Percentiles rank a stretch among this genome's conserved stretches.
phyloP scores from a whole-genome alignment of 225 moss, liverwort and hornwort species.

The Antitrichia curtipendula region DNA sequence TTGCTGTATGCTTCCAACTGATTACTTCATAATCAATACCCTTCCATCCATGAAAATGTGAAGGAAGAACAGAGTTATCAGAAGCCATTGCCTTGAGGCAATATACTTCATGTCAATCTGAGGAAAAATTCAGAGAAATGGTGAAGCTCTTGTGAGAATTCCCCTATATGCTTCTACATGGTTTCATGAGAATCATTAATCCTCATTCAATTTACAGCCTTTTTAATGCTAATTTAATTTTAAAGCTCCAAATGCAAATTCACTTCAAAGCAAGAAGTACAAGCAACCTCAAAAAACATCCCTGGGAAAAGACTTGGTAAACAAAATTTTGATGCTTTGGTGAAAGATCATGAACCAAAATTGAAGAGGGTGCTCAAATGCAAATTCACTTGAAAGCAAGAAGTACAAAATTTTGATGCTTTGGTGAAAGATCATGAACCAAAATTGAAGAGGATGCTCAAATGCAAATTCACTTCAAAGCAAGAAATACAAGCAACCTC shows the following conservation, averaged over 20 bases:
- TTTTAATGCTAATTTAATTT: fast-evolving
- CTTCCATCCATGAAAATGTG: no score
- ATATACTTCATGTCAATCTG: neutral
- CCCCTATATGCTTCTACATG: fast-evolving
- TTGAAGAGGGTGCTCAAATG: no score
- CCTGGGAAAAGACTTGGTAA: neutral
- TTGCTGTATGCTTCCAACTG: no score
- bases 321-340: neutral
- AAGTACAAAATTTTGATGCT: no score
- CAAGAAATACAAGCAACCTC: neutral
- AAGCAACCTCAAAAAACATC: neutral
- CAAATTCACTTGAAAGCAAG: no score
- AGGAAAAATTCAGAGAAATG: no score
- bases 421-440: neutral
- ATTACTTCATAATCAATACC: neutral
- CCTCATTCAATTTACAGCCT: neutral
- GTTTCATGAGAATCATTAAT: neutral
- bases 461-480: no score
- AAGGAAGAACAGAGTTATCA: neutral
- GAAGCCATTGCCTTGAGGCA: neutral
- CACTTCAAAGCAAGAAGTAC: no score
- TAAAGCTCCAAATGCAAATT: neutral
- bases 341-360: neutral
- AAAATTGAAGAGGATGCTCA: no score
- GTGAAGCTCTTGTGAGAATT: neutral